Percentiles rank a stretch among this genome's conserved stretches.
These are phyloP conservation scores for Osmozyma mogii DNA, from an alignment of 805 yeast genomes.

Conservation along the genomic window DNA sequence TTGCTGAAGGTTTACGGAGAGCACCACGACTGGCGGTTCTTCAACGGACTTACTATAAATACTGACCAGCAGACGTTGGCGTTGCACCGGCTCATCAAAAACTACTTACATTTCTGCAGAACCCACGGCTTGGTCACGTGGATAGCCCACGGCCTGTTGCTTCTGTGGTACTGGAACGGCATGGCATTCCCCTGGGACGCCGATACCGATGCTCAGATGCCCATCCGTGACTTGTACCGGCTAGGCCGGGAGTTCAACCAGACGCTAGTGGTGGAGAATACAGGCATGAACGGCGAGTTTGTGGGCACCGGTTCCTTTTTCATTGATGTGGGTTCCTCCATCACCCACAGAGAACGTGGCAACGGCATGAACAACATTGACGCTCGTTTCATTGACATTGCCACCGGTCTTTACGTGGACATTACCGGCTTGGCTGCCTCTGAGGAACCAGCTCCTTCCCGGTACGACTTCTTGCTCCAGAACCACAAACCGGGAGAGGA, in stretches of 20 bases:
- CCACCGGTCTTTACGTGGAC: constrained; percentile 16
- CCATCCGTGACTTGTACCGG: constrained; percentile 13
- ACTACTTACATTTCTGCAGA: constrained; percentile 13
- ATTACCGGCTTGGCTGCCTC: constrained; percentile 10
- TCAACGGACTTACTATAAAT: constrained; percentile 1
- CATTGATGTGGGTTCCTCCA: constrained; percentile 8
- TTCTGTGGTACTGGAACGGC: constrained; percentile 20
- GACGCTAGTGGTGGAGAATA: constrained; percentile 13
- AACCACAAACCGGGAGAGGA: neutral
- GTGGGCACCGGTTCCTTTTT: constrained; percentile 9
- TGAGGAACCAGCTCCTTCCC: constrained; percentile 7
- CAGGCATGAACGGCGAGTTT: constrained; percentile 1
- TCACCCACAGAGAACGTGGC: constrained; percentile 7
- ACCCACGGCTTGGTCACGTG: constrained; percentile 16
- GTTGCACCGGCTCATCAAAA: constrained; percentile 13
- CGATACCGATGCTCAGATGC: constrained; percentile 20
- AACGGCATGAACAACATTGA: constrained; percentile 23
- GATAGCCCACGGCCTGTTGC: constrained; percentile 17
- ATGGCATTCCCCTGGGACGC: constrained; percentile 18
- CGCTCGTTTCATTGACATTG: constrained; percentile 29
- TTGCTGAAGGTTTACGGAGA: constrained; percentile 3
- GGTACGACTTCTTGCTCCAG: constrained; percentile 6
- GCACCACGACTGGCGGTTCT: constrained; percentile 1
- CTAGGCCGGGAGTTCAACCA: constrained; percentile 16
- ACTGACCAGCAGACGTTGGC: constrained; percentile 9